Evolutionary conservation across 495 filamentous ascomycete genomes (phyloP).

Genomic region (Penicillium atrosanguineum): DNA sequence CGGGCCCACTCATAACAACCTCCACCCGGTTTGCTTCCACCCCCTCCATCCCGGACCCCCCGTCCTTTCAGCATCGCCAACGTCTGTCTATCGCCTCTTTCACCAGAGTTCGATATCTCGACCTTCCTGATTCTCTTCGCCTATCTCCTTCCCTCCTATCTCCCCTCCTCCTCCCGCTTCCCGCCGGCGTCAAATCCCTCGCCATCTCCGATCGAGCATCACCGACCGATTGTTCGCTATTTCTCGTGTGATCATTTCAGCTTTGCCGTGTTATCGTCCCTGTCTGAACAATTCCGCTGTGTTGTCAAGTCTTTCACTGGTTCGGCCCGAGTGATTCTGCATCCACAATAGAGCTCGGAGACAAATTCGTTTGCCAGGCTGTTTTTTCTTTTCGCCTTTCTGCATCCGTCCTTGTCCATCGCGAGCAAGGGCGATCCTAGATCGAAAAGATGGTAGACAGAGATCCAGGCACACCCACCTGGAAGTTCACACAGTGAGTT

Average conservation of each 20-base stretch:
- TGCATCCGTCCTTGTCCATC: constrained; percentile 14
- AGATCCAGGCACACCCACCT: constrained; percentile 89
- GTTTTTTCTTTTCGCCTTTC: constrained; percentile 10
- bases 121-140: constrained; percentile 11
- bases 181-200: constrained; percentile 20
- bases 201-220: constrained; percentile 15
- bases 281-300: constrained; percentile 21
- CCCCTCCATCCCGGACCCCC: constrained; percentile 20
- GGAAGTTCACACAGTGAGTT: constrained; percentile 99
- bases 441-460: constrained; percentile 89
- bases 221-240: constrained; percentile 11
- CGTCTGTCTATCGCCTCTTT: constrained; percentile 10
- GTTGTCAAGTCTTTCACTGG: constrained; percentile 2
- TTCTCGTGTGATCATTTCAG: constrained; percentile 1
- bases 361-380: constrained; percentile 7
- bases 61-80: constrained; percentile 23
- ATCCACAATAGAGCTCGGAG: constrained; percentile 21
- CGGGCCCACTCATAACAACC: constrained; percentile 28
- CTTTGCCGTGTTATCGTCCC: constrained; percentile 4
- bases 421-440: constrained; percentile 33
- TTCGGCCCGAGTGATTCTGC: constrained; percentile 3
- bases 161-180: constrained; percentile 18
- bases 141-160: constrained; percentile 5
- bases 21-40: constrained; percentile 20
- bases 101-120: constrained; percentile 8